A percentile compares a stretch with the other conserved stretches of the same genome.
These are phyloP conservation scores for Fusarium sp. DNA, from an alignment of 2,329 filamentous ascomycete genomes.

Conservation along the genomic window DNA sequence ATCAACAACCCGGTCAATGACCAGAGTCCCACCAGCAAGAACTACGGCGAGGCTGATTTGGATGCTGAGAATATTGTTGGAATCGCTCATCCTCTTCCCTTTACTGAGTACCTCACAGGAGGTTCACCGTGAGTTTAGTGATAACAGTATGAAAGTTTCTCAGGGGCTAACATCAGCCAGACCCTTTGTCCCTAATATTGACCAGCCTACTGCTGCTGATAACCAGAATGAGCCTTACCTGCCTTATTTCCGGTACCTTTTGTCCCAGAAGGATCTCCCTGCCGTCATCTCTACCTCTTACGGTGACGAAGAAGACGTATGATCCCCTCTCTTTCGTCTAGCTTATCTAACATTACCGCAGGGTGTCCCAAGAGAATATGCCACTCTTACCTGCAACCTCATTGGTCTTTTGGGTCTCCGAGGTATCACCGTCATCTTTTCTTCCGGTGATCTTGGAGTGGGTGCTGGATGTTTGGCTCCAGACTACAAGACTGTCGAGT, in stretches of 20 bases:
- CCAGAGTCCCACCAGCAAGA: not conserved
- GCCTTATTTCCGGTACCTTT: not conserved
- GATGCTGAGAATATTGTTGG: not conserved
- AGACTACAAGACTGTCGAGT: not conserved
- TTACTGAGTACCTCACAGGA: not conserved
- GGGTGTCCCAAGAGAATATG: not conserved
- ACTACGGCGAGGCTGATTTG: not conserved
- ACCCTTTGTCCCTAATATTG: not conserved
- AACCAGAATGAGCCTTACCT: not conserved
- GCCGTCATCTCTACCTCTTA: not conserved
- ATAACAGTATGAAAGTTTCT: not conserved
- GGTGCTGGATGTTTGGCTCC: not conserved
- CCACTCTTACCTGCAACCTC: not conserved
- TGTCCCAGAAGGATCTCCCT: not conserved
- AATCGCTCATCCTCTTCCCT: not conserved
- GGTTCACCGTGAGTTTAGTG: not conserved
- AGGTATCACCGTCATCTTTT: not conserved
- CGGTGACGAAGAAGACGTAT: not conserved
- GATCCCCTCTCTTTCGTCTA: not conserved
- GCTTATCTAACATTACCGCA: not conserved
- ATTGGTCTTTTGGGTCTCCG: not conserved
- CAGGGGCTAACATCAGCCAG: not conserved
- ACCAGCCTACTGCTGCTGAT: not conserved
- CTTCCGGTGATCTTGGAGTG: not conserved
- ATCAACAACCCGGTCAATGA: not conserved